Percentiles rank a stretch among this genome's conserved stretches.
Conservation (phyloP, 495 filamentous ascomycete genomes). For the Hypoxylon crocopeplum region DNA sequence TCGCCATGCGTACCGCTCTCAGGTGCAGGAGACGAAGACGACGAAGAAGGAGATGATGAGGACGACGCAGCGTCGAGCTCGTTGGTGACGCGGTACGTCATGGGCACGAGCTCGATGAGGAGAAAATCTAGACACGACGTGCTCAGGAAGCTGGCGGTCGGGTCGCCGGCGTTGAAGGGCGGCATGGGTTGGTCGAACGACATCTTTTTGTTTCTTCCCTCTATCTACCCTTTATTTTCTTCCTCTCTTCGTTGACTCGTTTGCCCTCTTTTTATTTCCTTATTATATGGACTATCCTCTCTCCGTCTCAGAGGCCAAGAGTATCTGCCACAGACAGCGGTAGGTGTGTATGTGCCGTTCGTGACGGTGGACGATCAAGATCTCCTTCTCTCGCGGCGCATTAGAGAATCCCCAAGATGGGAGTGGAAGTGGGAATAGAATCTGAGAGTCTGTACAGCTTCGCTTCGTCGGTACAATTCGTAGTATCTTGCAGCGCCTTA, state of each 20-base stretch:
- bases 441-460: too few species aligned
- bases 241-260: not conserved
- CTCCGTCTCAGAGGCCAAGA: too few species aligned
- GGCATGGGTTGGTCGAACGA: slow-evolving; percentile 77
- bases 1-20: not conserved
- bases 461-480: too few species aligned
- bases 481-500: too few species aligned
- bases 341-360: too few species aligned
- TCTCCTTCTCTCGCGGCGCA: not conserved
- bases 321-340: too few species aligned
- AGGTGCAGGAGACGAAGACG: not conserved
- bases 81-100: slow-evolving; percentile 80
- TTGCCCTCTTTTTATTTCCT: not conserved
- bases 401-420: too few species aligned
- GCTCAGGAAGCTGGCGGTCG: slow-evolving; percentile 75
- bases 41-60: not conserved
- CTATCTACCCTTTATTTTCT: too few species aligned
- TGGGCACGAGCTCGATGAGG: slow-evolving; percentile 93
- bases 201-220: slow-evolving; percentile 56
- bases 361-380: not conserved
- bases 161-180: slow-evolving; percentile 76
- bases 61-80: slow-evolving; percentile 53
- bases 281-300: too few species aligned
- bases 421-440: too few species aligned
- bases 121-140: slow-evolving; percentile 89